These are phyloP conservation scores for Creolimax fragrantissima DNA, from an alignment of 78 protist species.

Conservation along the genomic window DNA sequence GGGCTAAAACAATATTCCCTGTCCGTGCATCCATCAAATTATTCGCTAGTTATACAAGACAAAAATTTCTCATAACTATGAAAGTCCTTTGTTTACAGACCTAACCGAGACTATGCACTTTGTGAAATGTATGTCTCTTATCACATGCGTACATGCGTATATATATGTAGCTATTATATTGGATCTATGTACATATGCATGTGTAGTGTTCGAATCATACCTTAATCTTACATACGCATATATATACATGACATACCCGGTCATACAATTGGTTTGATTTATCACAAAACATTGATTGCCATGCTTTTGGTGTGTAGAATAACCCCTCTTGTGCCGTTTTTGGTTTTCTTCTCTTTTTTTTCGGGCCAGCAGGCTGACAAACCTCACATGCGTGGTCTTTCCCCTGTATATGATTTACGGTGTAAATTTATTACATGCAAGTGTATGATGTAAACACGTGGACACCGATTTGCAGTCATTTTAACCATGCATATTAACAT, in stretches of 20 bases:
- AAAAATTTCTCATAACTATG: background rate
- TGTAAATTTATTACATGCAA: no score
- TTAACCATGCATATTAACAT: no score
- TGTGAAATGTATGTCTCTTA: background rate
- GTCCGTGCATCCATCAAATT: background rate
- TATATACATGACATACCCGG: background rate
- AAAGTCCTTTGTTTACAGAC: background rate
- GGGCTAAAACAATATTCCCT: background rate
- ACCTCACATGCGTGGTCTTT: background rate
- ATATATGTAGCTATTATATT: background rate
- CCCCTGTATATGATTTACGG: background rate
- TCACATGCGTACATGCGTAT: background rate
- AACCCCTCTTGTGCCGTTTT: background rate
- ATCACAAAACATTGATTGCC: background rate
- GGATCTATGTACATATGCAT: background rate
- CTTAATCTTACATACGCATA: background rate
- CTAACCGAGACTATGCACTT: background rate
- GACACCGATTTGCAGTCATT: no score
- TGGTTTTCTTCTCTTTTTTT: background rate
- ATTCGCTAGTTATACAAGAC: background rate
- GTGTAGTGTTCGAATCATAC: background rate
- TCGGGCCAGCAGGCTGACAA: background rate
- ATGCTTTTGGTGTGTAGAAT: background rate
- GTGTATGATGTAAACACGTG: no score
- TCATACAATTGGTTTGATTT: background rate